Evolutionary conservation across 2,329 filamentous ascomycete species (phyloP), one percentile per base, ranked within the genome.

Genomic region (Xylariaceae sp.): DNA sequence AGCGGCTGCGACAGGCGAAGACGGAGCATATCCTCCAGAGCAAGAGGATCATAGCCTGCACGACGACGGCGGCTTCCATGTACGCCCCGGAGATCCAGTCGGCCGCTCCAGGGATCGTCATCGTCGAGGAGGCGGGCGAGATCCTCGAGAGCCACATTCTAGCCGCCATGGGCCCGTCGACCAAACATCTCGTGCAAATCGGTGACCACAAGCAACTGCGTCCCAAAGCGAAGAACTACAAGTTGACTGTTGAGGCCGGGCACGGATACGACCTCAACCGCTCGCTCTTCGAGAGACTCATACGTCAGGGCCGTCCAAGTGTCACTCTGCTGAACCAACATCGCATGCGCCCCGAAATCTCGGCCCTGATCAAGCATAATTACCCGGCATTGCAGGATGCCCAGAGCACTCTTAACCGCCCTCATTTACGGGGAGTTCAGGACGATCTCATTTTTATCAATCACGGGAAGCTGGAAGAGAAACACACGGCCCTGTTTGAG

Each of bases 71-170:
- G 0, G 86, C 86, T 0, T 84, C 87, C 0, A 89, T 76, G 68
- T 79, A 86, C 49, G 70, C 74, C 0, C 68, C 76, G 0, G 72
- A 80, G 1, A 75, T 90, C 6, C 75, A 75, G 3, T 71, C 75
- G 0, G 79, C 78, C 0, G 67, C 70, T 0, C 83, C 85, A 0
- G 81, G 83, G 1, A 73, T 88, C 2, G 68, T 89, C 1, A 64
- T 91, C 0, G 80, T 88, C 0, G 87, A 90, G 65, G 87, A 90
- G 67, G 87, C 86, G 0, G 87, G 85, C 1, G 86, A 90, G 59
- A 87, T 90, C 3, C 72, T 89, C 0, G 87, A 90, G 65, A 76
- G 77, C 1, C 86, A 89, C 60, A 73, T 87, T 1, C 67, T 89
- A 0, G 80, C 86, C 0, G 79, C 86, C 0, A 62, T 89, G 53